Percentiles rank a stretch among this genome's conserved stretches.
These are phyloP conservation scores for Hordeum marinum DNA, from an alignment of 176 grass and related monocot genomes.

Conservation along the genomic window DNA sequence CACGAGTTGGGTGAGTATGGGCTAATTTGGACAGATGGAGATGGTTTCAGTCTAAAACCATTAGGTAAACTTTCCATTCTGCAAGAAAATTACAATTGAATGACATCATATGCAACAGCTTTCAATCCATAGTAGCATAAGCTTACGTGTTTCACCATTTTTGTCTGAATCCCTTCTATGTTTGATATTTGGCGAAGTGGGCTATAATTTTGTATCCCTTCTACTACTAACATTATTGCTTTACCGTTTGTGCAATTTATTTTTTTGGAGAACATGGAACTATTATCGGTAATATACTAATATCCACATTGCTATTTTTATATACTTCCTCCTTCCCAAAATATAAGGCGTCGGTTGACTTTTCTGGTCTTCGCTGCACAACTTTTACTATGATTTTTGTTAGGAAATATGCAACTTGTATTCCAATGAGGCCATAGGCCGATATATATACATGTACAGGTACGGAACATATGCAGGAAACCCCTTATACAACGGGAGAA, in stretches of 20 bases:
- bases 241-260: neutral
- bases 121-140: neutral
- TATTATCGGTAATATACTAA: neutral
- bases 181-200: neutral
- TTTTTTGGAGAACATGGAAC: neutral
- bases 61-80: constrained; percentile 53
- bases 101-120: neutral
- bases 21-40: constrained; percentile 81
- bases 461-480: too few species aligned
- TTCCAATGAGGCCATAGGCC: too few species aligned
- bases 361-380: too few species aligned
- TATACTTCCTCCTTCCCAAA: neutral
- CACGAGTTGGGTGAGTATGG: constrained; percentile 81
- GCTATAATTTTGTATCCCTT: neutral
- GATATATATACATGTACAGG: too few species aligned
- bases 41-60: constrained; percentile 82
- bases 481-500: too few species aligned
- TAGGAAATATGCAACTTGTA: too few species aligned
- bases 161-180: neutral
- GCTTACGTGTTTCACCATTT: neutral
- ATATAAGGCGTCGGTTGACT: too few species aligned
- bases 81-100: neutral
- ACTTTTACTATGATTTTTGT: too few species aligned
- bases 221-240: neutral
- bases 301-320: neutral